Base-by-base conservation (phyloP, 148 eudicot genomes). In the Nepenthes gracilis region DNA sequence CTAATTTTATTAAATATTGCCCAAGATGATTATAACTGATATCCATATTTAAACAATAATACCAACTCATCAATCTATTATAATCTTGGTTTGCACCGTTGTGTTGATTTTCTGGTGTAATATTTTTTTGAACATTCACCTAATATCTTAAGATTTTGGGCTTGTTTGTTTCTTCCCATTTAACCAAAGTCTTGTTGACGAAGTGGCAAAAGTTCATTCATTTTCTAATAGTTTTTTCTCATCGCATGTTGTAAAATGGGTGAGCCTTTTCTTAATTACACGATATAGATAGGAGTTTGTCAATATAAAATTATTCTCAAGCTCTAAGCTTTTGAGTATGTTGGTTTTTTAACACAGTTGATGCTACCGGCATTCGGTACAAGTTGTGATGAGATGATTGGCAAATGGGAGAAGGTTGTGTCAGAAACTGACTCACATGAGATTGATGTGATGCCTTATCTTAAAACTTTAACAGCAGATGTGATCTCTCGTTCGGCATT, bases 401-500 rank as follows among this genome's bases (percentile, higher is more conserved):
- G 49, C 63, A 64, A 64, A 51, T 79, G 83, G 83, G 73, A 73
- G 34, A 43, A 72, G 35, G 57, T 72, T 59, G 45, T 67, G 14
- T 54, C 70, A 0, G n/a, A 51, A 1, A 54, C 74, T 5, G 66
- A 61, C 37, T 60, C 64, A 2, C 58, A 59, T 47, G 83, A 80
- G 61, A 14, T 80, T 33, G 80, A 80, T 69, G 75, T 80, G 43
- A 64, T 65, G 67, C 78, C 74, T 60, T 32, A 72, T 54, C 68
- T 80, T 33, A 60, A 64, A 23, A 67, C 61, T 36, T 3, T 78
- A 33, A 59, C 75, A 4, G 70, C 75, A 7, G 81, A 78, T 67
- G 72, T 67, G 2, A 76, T 76, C 33, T 76, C 80, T 9, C 67
- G 80, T 6, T 63, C 80, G 2, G 73, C 80, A n/a, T 76, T 76